These are phyloP conservation scores for Thraustotheca clavata DNA, from an alignment of 352 stramenopile genomes.

Conservation along the genomic window DNA sequence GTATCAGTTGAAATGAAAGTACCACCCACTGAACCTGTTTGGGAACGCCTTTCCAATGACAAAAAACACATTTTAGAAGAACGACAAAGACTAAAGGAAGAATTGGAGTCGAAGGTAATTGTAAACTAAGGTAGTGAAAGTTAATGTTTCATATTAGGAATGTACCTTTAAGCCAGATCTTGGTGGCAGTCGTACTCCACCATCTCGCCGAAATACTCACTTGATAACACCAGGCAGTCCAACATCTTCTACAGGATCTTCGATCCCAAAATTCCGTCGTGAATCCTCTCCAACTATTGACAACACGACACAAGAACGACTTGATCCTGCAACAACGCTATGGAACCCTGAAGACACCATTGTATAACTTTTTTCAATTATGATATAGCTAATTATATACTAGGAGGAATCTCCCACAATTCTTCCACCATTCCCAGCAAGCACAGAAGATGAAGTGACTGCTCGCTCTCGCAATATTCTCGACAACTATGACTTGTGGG, in stretches of 20 bases:
- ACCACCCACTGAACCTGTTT: conserved; percentile 42
- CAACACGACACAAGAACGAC: too few relatives aligned
- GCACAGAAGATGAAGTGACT: neutral
- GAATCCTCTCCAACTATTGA: too few relatives aligned
- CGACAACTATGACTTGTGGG: conserved; percentile 49
- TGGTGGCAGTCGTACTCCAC: neutral
- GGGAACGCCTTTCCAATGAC: conserved; percentile 66
- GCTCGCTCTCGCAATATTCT: conserved; percentile 30
- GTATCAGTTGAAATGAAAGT: conserved; percentile 33
- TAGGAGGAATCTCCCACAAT: neutral
- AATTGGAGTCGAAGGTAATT: conserved; percentile 38
- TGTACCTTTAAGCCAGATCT: conserved; percentile 81
- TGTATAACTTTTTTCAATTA: too few relatives aligned
- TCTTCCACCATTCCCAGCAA: neutral
- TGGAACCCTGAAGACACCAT: too few relatives aligned
- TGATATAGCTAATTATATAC: too few relatives aligned
- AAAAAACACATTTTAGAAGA: conserved; percentile 75
- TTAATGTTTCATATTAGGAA: conserved; percentile 25
- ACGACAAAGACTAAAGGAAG: conserved; percentile 57
- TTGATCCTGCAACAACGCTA: too few relatives aligned
- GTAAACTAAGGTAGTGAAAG: neutral
- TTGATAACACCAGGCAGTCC: too few relatives aligned
- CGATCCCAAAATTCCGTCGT: too few relatives aligned
- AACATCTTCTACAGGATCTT: too few relatives aligned
- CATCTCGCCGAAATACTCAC: neutral